Evolutionary conservation across 495 filamentous ascomycete genomes (phyloP), one percentile per base, ranked within the genome.

Genomic region (Xylaria curta): DNA sequence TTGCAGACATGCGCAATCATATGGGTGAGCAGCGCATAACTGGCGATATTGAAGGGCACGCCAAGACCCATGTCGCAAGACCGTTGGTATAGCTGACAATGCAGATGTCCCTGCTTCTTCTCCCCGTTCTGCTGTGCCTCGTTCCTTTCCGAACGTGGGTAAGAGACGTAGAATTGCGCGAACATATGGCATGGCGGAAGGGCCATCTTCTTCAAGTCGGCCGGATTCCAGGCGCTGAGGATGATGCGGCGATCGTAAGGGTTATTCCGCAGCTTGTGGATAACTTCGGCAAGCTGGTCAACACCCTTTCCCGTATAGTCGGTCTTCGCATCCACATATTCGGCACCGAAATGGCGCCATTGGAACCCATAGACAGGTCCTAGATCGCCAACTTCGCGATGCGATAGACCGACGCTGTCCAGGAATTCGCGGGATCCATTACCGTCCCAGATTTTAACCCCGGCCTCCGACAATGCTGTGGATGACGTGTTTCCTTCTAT

Each of bases 151-250:
- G 66, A 44, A 78, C 83, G 68, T 9, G 92, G 92, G 80, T 89
- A 98, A 1, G 91, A 93, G 47, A 99, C 95, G 76, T 98, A 98
- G 77, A 98, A 98, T 82, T 98, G 97, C 17, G 95, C 95, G 83
- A 99, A 97, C 96, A 99, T 97, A 80, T 98, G 96, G 78, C 96
- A 99, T 4, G 97, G 96, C 73, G 96, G 96, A 24, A 99, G 86
- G 2, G 94, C 96, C 96, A 98, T 99, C 80, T 92, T 90, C 59
- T 81, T 82, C 75, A 99, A 75, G 79, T 97, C 96, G 6, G 87
- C 87, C 3, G 94, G 94, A 78, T 98, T 98, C 96, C 96, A 99
- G 0, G 96, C 96, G 68, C 85, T 91, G 68, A 99, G 85, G 72
- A 99, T 93, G 72, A 99, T 92, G 36, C 96, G 83, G 1, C 96